Evolutionary conservation across 31 red algal genomes (phyloP).

Genomic region (Bonnemaisonia californica): DNA sequence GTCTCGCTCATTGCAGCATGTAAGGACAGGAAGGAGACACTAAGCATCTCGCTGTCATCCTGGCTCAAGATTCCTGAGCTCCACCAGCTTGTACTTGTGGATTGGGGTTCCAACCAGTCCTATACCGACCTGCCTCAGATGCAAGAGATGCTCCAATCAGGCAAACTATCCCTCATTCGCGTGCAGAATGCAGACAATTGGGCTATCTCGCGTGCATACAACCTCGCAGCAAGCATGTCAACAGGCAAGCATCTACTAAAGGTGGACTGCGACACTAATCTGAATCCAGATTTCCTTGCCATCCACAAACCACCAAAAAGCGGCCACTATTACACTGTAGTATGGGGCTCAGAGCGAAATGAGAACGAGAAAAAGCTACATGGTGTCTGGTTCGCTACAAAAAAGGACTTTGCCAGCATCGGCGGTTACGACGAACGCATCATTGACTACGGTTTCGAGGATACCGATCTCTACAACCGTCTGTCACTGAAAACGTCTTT

Average conservation of each 20-base stretch:
- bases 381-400: slow-evolving; percentile 34
- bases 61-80: slow-evolving; percentile 17
- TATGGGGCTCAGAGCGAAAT: slow-evolving; percentile 12
- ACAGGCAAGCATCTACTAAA: slow-evolving; percentile 48
- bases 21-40: slow-evolving; percentile 15
- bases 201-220: slow-evolving; percentile 67
- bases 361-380: slow-evolving; percentile 22
- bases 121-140: slow-evolving; percentile 2
- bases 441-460: slow-evolving; percentile 39
- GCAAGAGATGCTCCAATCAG: neutral
- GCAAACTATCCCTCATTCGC: slow-evolving; percentile 26
- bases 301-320: slow-evolving; percentile 16
- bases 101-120: slow-evolving; percentile 19
- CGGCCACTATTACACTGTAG: slow-evolving; percentile 17
- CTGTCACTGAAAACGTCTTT: neutral
- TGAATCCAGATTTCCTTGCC: slow-evolving; percentile 18
- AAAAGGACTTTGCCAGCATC: slow-evolving; percentile 16
- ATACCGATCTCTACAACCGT: slow-evolving; percentile 34
- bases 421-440: slow-evolving; percentile 59
- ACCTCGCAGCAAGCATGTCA: slow-evolving; percentile 49
- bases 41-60: slow-evolving; percentile 3
- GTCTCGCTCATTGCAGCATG: slow-evolving; percentile 37
- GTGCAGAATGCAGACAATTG: slow-evolving; percentile 28
- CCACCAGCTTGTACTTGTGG: slow-evolving; percentile 28
- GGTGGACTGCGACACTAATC: slow-evolving; percentile 64